These are phyloP conservation scores for Salvia sclarea DNA, from an alignment of 305 asterid species.

Conservation along the genomic window DNA sequence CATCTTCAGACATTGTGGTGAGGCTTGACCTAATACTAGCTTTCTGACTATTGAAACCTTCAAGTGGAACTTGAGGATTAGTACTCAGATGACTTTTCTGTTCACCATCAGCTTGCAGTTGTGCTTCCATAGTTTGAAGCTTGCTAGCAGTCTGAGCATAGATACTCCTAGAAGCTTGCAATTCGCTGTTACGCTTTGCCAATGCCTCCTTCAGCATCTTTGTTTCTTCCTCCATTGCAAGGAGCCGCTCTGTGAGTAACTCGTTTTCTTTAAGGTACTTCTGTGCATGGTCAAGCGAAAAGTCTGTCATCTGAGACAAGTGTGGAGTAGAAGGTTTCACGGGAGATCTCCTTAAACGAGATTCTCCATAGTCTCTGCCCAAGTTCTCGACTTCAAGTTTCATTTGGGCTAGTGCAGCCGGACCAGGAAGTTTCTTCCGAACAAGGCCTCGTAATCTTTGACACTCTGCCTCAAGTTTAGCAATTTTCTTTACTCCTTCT, in stretches of 20 bases:
- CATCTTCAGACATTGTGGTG: conserved; percentile 82
- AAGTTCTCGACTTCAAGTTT: conserved; percentile 91
- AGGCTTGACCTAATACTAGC: conserved; percentile 62
- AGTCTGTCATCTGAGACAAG: conserved; percentile 55
- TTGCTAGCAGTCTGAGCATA: conserved; percentile 81
- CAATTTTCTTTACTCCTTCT: conserved; percentile 90
- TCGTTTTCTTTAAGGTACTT: conserved; percentile 73
- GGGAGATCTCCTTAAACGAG: conserved; percentile 73
- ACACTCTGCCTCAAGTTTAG: conserved; percentile 93
- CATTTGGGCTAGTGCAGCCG: conserved; percentile 97
- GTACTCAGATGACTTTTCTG: conserved; percentile 50
- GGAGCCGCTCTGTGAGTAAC: conserved; percentile 70
- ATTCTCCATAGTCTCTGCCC: conserved; percentile 78
- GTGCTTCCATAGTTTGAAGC: conserved; percentile 76
- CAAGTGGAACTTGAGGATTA: conserved; percentile 39
- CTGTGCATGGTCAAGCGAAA: conserved; percentile 62
- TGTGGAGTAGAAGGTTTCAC: conserved; percentile 70
- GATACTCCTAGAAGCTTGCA: conserved; percentile 72
- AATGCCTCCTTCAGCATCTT: conserved; percentile 96
- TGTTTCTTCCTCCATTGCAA: conserved; percentile 93
- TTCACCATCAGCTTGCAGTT: conserved; percentile 58
- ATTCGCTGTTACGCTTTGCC: conserved; percentile 87
- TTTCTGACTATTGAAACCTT: conserved; percentile 42
- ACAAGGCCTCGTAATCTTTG: conserved; percentile 97
- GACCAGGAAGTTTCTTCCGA: conserved; percentile 92